Base-by-base conservation (phyloP, 257 asterid species). In the Datura wrightii region DNA sequence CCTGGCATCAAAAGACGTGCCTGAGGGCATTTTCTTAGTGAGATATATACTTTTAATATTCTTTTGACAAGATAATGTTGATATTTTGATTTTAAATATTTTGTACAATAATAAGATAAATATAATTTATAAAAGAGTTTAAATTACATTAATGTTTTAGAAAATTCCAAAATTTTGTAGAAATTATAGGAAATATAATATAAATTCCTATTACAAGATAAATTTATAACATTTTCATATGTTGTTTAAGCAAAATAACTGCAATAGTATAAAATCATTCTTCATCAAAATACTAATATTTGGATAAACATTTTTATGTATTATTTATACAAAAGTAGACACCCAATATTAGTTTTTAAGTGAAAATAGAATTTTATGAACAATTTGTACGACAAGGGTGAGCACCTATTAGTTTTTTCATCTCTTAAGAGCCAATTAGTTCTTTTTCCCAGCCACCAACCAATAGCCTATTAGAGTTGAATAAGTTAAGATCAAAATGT, bases 201-300 rank as follows among this genome's bases (percentile, higher is more conserved):
- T 44, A 71, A 71, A 71, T 42, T 18, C 56, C 37, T 18, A 19
- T 44, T 19, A 46, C 5, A 71, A n/a, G 80, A 71, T 44, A 24
- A 44, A 44, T n/a, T 10, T n/a, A n/a, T 72, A 48, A 72, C 58
- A 5, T 44, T 44, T 72, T 67, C n/a, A n/a, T n/a, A n/a, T 41
- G 37, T 70, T 59, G 2, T 18, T 3, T 44, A 44, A 18, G 10
- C 6, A 72, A 72, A 44, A n/a, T 10, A 72, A 72, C 10, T 6
- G 6, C 56, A 46, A 44, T 19, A 5, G 80, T 41, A 69, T 39
- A 69, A 69, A 71, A 71, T 71, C 55, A 44, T 5, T 71, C 39
- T 71, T 71, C 54, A 71, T 44, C 79, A 71, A 71, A 42, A 42
- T 10, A n/a, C 39, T 71, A 46, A n/a, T 42, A 41, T 71, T 71